Base-by-base conservation (phyloP, 371 early-diverging fungal genomes). In the Blastocladiella emersonii region DNA sequence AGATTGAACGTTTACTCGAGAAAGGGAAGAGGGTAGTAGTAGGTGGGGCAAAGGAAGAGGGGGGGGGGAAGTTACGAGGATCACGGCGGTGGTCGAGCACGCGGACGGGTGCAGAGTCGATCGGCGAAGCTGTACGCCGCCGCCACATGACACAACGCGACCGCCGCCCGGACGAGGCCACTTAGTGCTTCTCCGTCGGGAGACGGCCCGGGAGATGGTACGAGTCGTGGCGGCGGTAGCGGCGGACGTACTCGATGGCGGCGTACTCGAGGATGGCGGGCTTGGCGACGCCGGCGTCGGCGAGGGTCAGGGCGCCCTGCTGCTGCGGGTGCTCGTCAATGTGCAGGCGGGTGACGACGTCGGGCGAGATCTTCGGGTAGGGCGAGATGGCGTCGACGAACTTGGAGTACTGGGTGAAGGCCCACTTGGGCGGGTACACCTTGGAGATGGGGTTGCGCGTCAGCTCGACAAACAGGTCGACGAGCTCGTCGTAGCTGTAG, bases 401-500 rank as follows among this genome's bases (percentile, higher is more conserved):
- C 53, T 51, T 51, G 53, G 53, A 25, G 53, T 51, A 51, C 15
- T 10, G 8, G 8, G 8, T 13, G 30, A 51, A 30, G 15, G 19
- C 15, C 8, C 8, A 51, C 53, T 25, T 51, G 30, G 53, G 53
- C 53, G 32, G 30, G 53, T 51, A 51, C 30, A 19, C 53, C 32
- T 51, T 51, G 30, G 53, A 30, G 7, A 51, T 30, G 53, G 53
- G 53, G 13, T 51, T 51, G 53, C 53, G 53, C 53, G 53, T 51
- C 53, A 51, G 53, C 53, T 51, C 53, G 8, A 51, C 30, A 27
- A 27, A 51, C 27, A 51, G 53, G 32, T 51, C 53, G 53, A 51
- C 32, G 19, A 51, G 27, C 45, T 19, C 12, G 3, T 44, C 19
- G 23, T 19, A 21, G 3, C 10, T 44, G 23, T 19, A 21, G 23